phyloP scores from a whole-genome alignment of 441 rosid species.

The Theobroma grandiflorum region DNA sequence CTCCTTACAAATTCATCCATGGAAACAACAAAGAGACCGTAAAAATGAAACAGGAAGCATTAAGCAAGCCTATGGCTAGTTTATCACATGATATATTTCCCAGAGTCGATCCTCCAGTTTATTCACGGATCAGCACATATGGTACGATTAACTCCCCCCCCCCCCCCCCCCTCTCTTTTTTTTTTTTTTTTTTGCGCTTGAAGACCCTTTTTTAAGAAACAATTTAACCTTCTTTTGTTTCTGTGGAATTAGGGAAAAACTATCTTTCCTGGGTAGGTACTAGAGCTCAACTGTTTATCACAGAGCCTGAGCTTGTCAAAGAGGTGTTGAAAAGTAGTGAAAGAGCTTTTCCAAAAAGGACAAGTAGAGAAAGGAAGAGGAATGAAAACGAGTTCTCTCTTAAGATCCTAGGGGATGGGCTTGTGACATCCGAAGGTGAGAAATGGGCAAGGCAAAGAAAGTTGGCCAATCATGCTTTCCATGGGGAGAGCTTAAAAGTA shows the following conservation, averaged over 20 bases:
- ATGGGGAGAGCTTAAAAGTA: slow-evolving; percentile 42
- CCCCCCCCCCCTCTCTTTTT: no score
- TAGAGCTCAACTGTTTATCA: slow-evolving; percentile 32
- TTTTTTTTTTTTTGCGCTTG: background rate
- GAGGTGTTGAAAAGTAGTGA: slow-evolving; percentile 40
- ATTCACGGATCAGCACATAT: slow-evolving; percentile 34
- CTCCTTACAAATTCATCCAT: slow-evolving; percentile 42
- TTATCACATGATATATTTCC: slow-evolving; percentile 40
- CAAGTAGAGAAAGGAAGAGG: background rate
- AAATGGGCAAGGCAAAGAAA: slow-evolving; percentile 51
- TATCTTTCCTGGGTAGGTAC: slow-evolving; percentile 42
- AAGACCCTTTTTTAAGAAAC: background rate
- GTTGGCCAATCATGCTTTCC: slow-evolving; percentile 48
- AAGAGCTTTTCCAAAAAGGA: slow-evolving; percentile 27
- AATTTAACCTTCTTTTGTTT: background rate
- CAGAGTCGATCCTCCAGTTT: slow-evolving; percentile 36
- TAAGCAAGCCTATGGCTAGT: slow-evolving; percentile 36
- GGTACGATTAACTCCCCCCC: slow-evolving; percentile 22
- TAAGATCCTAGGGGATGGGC: slow-evolving; percentile 47
- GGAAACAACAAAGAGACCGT: slow-evolving; percentile 46
- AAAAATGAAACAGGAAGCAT: slow-evolving; percentile 33
- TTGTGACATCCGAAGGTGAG: slow-evolving; percentile 33
- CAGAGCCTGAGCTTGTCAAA: slow-evolving; percentile 41
- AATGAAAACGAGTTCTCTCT: background rate
- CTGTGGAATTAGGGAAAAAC: slow-evolving; percentile 35